Percentiles rank a stretch among this genome's conserved stretches.
Conservation (phyloP, 106 monocot genomes). For the Allium cepa region DNA sequence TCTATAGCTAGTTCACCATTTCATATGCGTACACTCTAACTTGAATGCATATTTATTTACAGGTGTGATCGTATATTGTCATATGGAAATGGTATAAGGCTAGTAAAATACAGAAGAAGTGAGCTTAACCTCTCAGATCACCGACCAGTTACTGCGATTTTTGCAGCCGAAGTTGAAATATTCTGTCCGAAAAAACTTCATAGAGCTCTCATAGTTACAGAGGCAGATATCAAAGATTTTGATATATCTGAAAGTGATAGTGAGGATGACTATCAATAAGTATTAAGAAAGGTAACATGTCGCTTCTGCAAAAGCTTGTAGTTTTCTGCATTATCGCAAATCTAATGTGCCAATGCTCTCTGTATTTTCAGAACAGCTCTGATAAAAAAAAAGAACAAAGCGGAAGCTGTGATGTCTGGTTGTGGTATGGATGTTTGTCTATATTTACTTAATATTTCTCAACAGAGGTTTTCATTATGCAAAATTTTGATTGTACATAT, state of each 20-base stretch:
- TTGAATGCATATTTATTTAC: neutral
- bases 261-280: neutral
- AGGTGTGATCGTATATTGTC: slow-evolving; percentile 75
- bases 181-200: slow-evolving; percentile 59
- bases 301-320: no score
- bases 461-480: no score
- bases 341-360: no score
- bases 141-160: slow-evolving; percentile 49
- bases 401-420: no score
- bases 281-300: no score
- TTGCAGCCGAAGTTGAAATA: slow-evolving; percentile 52
- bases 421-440: no score
- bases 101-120: slow-evolving; percentile 32
- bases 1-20: no score
- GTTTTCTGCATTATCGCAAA: no score
- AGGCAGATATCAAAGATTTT: slow-evolving; percentile 43
- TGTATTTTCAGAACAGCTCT: no score
- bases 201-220: slow-evolving; percentile 57
- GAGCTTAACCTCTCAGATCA: slow-evolving; percentile 63
- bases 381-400: no score
- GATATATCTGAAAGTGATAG: slow-evolving; percentile 16
- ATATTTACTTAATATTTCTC: no score
- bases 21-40: neutral
- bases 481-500: no score
- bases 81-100: slow-evolving; percentile 54